Evolutionary conservation across 2,329 filamentous ascomycete genomes (phyloP).

Genomic region (Ophiostoma quercus): DNA sequence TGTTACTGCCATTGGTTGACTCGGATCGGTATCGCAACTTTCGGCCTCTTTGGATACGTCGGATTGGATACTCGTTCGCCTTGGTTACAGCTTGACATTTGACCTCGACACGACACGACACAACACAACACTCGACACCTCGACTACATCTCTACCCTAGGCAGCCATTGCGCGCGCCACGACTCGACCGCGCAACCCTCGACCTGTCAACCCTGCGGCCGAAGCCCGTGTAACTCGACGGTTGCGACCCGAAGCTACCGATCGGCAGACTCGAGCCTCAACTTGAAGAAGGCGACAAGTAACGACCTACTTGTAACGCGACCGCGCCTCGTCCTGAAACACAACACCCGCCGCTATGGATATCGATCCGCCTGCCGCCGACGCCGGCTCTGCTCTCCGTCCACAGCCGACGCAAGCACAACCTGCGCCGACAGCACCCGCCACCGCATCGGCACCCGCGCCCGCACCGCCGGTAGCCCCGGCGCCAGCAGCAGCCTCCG

Average conservation of each 20-base stretch:
- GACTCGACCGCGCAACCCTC: background rate
- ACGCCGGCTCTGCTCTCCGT: conserved; percentile 44
- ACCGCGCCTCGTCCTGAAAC: background rate
- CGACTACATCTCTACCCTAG: background rate
- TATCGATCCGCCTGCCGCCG: conserved; percentile 18
- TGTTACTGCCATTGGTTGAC: background rate
- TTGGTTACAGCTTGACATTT: background rate
- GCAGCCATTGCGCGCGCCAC: background rate
- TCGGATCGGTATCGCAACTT: background rate
- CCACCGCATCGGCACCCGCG: background rate
- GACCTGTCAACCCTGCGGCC: background rate
- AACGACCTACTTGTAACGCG: background rate
- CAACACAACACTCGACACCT: background rate
- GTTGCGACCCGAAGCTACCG: background rate
- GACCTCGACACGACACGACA: too few species aligned
- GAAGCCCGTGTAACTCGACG: background rate
- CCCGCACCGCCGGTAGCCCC: background rate
- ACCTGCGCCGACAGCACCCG: background rate
- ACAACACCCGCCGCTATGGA: conserved; percentile 12
- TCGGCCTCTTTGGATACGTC: background rate
- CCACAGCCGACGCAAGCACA: conserved; percentile 34
- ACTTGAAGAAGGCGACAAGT: background rate
- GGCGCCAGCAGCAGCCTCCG: background rate
- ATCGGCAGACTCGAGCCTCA: too few species aligned
- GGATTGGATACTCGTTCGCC: background rate